Evolutionary conservation across 106 monocot species (phyloP).

Genomic region (Dioscorea zingiberensis): DNA sequence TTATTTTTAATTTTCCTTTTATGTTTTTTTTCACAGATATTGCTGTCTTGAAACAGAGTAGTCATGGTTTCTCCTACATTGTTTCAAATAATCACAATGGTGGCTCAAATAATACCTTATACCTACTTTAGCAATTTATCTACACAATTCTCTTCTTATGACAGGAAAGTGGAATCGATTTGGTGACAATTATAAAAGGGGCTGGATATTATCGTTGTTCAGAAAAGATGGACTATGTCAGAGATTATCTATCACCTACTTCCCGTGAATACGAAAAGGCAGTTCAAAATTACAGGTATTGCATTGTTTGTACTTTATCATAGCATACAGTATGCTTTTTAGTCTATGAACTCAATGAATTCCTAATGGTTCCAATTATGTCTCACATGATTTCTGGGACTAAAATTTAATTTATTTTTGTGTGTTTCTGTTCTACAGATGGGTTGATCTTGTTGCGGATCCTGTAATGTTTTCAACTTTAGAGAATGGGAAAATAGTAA

Average conservation of each 20-base stretch:
- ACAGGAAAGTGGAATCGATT: conserved; percentile 66
- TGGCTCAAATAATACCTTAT: too few species aligned
- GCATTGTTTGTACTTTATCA: too few species aligned
- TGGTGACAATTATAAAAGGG: conserved; percentile 58
- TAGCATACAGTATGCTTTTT: too few species aligned
- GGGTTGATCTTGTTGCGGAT: conserved; percentile 20
- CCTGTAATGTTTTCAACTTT: conserved; percentile 77
- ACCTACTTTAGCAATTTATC: too few species aligned
- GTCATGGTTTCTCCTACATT: too few species aligned
- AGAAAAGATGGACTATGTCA: conserved; percentile 38
- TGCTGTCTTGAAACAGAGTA: too few species aligned
- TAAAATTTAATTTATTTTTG: too few species aligned
- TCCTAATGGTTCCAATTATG: too few species aligned
- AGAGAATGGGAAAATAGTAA: conserved; percentile 54
- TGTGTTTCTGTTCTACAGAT: conserved; percentile 32
- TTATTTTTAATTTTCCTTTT: too few species aligned
- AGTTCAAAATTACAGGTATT: conserved; percentile 30
- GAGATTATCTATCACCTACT: conserved; percentile 54
- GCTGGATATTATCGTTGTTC: conserved; percentile 64
- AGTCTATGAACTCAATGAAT: too few species aligned
- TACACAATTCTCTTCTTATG: background rate
- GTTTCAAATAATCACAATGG: too few species aligned
- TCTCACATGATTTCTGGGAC: background rate
- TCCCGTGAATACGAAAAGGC: conserved; percentile 34
- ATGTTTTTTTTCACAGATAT: too few species aligned